These are phyloP conservation scores for Henckelia pumila DNA, from an alignment of 257 asterid species.

Conservation along the genomic window DNA sequence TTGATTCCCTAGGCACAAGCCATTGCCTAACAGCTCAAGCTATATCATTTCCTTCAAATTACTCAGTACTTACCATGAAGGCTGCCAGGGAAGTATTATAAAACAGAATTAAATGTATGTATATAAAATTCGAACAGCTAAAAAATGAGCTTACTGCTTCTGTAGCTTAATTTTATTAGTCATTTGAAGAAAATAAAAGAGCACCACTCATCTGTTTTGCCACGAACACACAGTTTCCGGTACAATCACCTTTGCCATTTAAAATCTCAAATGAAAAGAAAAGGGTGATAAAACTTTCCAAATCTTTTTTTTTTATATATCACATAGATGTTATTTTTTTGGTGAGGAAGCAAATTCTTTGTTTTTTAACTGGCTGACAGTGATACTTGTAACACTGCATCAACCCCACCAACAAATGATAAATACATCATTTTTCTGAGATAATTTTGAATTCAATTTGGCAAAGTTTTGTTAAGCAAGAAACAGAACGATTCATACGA, in stretches of 20 bases:
- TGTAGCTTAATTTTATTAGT: background rate
- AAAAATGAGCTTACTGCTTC: background rate
- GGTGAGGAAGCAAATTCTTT: too few species aligned
- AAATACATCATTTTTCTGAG: too few species aligned
- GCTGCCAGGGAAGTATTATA: background rate
- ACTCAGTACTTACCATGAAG: background rate
- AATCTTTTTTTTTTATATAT: background rate
- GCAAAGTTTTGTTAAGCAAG: conserved; percentile 2
- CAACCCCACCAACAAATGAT: too few species aligned
- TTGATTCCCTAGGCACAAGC: background rate
- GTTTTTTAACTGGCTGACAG: too few species aligned
- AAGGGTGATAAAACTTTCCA: background rate
- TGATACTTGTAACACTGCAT: too few species aligned
- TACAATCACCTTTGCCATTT: too few species aligned
- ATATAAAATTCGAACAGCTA: too few species aligned
- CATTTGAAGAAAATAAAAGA: too few species aligned
- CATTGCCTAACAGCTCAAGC: background rate
- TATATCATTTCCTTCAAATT: background rate
- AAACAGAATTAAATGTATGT: too few species aligned
- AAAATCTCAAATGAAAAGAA: background rate
- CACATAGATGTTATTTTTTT: too few species aligned
- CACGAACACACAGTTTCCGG: background rate
- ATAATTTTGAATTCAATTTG: background rate
- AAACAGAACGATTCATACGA: background rate
- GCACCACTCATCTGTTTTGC: background rate